Evolutionary conservation across 1,284 basidiomycete genomes (phyloP).

Genomic region (Microbotryum violaceum): DNA sequence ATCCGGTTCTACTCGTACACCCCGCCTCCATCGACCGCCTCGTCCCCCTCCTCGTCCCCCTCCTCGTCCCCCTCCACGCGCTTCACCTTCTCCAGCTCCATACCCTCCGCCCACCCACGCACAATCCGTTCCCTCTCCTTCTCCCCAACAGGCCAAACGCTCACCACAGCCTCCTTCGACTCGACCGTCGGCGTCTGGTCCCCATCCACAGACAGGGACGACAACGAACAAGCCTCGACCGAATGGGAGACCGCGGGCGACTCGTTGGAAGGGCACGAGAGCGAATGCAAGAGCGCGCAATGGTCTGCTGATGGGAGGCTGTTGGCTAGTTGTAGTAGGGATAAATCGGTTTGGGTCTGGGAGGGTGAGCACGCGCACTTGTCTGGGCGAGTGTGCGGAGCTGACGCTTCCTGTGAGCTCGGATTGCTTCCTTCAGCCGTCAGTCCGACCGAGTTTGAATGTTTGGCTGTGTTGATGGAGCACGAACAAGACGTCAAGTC

Average conservation of each 20-base stretch:
- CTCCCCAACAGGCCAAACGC: constrained; percentile 75
- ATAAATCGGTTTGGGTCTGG: constrained; percentile 99
- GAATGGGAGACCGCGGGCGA: constrained; percentile 62
- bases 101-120: constrained; percentile 72
- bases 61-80: constrained; percentile 13
- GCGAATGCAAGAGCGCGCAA: constrained; percentile 90
- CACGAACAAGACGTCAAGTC: constrained; percentile 95
- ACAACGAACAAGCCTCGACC: constrained; percentile 40
- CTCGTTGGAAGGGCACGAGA: constrained; percentile 88
- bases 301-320: constrained; percentile 72
- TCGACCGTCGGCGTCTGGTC: constrained; percentile 90
- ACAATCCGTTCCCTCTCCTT: constrained; percentile 86
- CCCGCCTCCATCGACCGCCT: constrained; percentile 35
- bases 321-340: constrained; percentile 85
- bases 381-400: neutral
- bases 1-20: constrained; percentile 75
- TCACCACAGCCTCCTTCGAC: constrained; percentile 96
- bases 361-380: constrained; percentile 56
- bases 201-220: constrained; percentile 46
- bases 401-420: neutral
- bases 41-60: constrained; percentile 12
- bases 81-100: constrained; percentile 35
- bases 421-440: constrained; percentile 12
- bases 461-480: constrained; percentile 92
- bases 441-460: constrained; percentile 73